Evolutionary conservation across 768 basidiomycete species (phyloP), one percentile per base, ranked within the genome.

Genomic region (Suillus discolor): DNA sequence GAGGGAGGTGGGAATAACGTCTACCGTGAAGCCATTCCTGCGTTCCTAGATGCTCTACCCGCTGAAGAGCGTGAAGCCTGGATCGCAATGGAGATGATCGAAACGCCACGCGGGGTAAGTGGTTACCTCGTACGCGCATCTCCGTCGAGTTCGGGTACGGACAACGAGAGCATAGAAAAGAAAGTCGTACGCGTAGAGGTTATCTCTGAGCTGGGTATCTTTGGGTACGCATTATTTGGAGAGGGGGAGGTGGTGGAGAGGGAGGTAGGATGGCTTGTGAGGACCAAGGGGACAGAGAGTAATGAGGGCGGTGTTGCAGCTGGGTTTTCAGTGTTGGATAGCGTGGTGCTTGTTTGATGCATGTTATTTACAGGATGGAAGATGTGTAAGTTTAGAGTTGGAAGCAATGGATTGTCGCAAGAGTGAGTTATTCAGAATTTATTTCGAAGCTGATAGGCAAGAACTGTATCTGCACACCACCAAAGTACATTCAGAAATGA

Each of bases 1-100:
- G 97, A 99, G 80, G 97, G 97, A 2, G 97, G 97, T 1, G 97
- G 97, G 9, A 97, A 98, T 71, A 99, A 99, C 71, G 85, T 99
- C 31, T 99, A 98, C 79, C 91, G 92, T 66, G 80, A 80, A 3
- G 87, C 89, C 57, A 97, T 98, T 59, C 93, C 92, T 0, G 68
- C 80, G 0, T 95, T 94, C 77, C 80, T 99, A 3, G 86, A 89
- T 16, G 72, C 72, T 7, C 80, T 98, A 3, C 84, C 85, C 0
- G 75, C 71, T 2, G 72, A 80, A 62, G 92, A 93, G 71, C 84
- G 89, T 9, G 84, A 87, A 68, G 95, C 92, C 2, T 99, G 97
- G 93, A 95, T 98, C 62, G 92, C 96, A 39, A 98, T 99, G 97
- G 89, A 91, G 66, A 80, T 99, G 70, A 99, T 99, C 67, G 79